Percentiles rank a stretch among this genome's conserved stretches.
Evolutionary conservation across 805 yeast species (phyloP).

Genomic region (Lipomyces sp.): DNA sequence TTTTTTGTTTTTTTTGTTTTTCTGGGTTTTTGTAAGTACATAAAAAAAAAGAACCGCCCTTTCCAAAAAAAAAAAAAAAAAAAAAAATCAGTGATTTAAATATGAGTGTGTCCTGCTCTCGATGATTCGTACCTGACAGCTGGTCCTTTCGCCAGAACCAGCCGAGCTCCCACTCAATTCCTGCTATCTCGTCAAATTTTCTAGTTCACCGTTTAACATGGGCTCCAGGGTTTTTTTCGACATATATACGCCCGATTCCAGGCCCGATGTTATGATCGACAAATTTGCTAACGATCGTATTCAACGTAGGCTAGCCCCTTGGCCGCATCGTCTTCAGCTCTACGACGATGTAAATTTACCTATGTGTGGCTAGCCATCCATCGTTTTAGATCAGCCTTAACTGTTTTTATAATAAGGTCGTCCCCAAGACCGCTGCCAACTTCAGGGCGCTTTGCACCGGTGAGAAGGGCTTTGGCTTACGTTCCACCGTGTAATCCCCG

Average conservation of each 20-base stretch:
- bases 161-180: conserved; percentile 14
- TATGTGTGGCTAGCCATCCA: background rate
- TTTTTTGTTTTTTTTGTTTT: too few relatives aligned
- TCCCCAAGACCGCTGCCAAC: conserved; percentile 87
- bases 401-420: conserved; percentile 51
- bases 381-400: conserved; percentile 54
- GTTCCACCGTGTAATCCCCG: conserved; percentile 80
- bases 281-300: background rate
- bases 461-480: conserved; percentile 69
- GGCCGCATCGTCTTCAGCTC: conserved; percentile 86
- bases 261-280: background rate
- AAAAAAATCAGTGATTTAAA: too few relatives aligned
- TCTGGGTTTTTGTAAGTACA: too few relatives aligned
- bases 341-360: conserved; percentile 76
- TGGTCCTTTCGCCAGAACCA: conserved; percentile 4
- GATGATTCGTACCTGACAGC: conserved; percentile 15
- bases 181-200: conserved; percentile 16
- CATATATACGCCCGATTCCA: conserved; percentile 47
- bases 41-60: too few relatives aligned
- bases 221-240: conserved; percentile 75
- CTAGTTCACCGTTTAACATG: conserved; percentile 48
- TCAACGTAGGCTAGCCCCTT: conserved; percentile 57
- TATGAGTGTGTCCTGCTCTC: conserved; percentile 7
- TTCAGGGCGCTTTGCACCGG: conserved; percentile 89
- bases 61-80: too few relatives aligned